Conservation (phyloP, 2,329 filamentous ascomycete species). For the Venturia carpophila region DNA sequence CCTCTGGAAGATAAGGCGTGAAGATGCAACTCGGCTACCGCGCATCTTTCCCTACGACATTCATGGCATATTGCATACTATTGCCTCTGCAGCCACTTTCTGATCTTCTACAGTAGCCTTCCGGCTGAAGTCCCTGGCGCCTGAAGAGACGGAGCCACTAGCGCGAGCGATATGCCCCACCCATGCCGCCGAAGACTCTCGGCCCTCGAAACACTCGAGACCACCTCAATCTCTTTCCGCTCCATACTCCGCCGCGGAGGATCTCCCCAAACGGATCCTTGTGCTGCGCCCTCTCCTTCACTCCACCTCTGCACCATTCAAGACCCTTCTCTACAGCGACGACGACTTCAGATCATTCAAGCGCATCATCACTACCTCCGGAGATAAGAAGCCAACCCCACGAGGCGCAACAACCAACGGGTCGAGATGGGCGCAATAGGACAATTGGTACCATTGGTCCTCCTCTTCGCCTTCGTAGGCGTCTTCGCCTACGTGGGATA, state of each 20-base stretch:
- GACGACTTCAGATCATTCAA: neutral
- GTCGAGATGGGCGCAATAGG: conserved; percentile 16
- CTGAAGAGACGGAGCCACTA: neutral
- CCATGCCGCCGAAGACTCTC: neutral
- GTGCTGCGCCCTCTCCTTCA: neutral
- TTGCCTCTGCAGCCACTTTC: neutral
- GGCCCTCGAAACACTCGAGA: neutral
- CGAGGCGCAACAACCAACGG: neutral
- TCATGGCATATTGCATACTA: neutral
- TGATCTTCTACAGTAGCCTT: no score
- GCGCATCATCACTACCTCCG: neutral
- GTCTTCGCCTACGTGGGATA: conserved; percentile 59
- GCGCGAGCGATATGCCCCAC: neutral
- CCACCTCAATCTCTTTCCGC: neutral
- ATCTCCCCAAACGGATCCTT: neutral
- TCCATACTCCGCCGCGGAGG: neutral
- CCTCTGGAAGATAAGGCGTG: neutral
- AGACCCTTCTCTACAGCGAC: no score
- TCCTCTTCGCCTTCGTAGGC: conserved; percentile 53
- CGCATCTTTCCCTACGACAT: neutral
- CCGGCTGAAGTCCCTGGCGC: neutral
- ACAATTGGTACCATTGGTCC: conserved; percentile 57
- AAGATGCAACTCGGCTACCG: neutral
- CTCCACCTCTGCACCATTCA: no score
- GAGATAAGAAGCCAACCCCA: neutral